phyloP scores from a whole-genome alignment of 805 yeast genomes.

The Candida dendrica region DNA sequence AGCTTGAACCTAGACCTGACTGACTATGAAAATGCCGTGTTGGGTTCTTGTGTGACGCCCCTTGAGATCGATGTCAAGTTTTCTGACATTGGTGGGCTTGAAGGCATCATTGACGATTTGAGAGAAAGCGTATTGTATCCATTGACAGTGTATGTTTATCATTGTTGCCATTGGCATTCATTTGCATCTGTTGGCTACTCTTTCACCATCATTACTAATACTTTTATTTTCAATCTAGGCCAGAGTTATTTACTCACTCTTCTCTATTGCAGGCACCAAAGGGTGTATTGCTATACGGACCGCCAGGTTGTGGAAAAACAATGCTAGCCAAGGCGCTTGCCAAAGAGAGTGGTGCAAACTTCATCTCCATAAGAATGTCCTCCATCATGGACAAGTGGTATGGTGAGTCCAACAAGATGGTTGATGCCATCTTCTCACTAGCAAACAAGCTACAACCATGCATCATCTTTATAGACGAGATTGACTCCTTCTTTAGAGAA shows the following conservation, averaged over 20 bases:
- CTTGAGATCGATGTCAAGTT: slow-evolving; percentile 73
- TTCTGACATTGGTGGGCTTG: slow-evolving; percentile 85
- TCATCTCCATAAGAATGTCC: slow-evolving; percentile 87
- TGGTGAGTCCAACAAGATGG: slow-evolving; percentile 91
- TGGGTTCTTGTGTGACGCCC: slow-evolving; percentile 77
- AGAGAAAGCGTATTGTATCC: slow-evolving; percentile 88
- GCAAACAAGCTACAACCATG: slow-evolving; percentile 91
- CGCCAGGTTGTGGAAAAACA: slow-evolving; percentile 97
- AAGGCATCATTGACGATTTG: slow-evolving; percentile 72
- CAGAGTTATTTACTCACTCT: slow-evolving; percentile 65
- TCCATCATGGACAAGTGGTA: slow-evolving; percentile 96
- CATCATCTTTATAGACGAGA: slow-evolving; percentile 91
- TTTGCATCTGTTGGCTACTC: too few species aligned
- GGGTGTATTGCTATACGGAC: slow-evolving; percentile 89
- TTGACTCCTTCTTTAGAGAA: slow-evolving; percentile 88
- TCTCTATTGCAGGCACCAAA: slow-evolving; percentile 85
- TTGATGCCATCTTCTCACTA: slow-evolving; percentile 85
- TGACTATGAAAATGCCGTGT: slow-evolving; percentile 69
- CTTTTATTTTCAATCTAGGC: slow-evolving; percentile 31
- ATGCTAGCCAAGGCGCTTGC: slow-evolving; percentile 96
- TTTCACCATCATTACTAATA: too few species aligned
- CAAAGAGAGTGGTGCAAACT: slow-evolving; percentile 83
- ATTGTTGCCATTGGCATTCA: not conserved
- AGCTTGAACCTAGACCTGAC: slow-evolving; percentile 45
- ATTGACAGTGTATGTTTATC: slow-evolving; percentile 35